These are phyloP conservation scores for Hydrangea macrophylla DNA, from an alignment of 148 eudicot species.

Conservation along the genomic window DNA sequence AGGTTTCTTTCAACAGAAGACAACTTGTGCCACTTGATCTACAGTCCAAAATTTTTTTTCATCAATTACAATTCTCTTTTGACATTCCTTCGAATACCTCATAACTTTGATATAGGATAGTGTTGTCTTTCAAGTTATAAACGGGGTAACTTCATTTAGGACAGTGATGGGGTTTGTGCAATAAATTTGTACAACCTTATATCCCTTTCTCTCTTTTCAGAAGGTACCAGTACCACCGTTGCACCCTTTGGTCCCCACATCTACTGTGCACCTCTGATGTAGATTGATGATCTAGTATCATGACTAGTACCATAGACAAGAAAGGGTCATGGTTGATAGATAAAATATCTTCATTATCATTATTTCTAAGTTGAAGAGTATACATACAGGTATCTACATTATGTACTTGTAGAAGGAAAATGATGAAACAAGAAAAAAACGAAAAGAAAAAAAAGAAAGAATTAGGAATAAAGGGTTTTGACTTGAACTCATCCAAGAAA, in stretches of 20 bases:
- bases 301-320: not conserved
- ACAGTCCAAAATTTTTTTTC: slow-evolving; percentile 3
- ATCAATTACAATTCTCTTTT: not conserved
- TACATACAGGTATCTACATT: slow-evolving; percentile 18
- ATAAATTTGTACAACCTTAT: not conserved
- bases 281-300: not conserved
- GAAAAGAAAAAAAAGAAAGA: slow-evolving; percentile 8
- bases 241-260: not conserved
- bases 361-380: slow-evolving; percentile 24
- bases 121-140: not conserved
- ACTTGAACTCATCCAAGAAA: slow-evolving; percentile 15
- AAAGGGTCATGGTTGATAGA: slow-evolving; percentile 6
- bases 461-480: slow-evolving; percentile 12
- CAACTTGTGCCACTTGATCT: slow-evolving; percentile 18
- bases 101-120: not conserved
- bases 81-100: not conserved
- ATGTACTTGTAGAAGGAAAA: slow-evolving; percentile 22
- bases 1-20: slow-evolving; percentile 13
- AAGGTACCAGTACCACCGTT: not conserved
- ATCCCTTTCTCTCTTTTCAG: not conserved
- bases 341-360: slow-evolving; percentile 19
- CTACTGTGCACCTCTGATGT: not conserved
- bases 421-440: slow-evolving; percentile 11
- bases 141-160: not conserved
- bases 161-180: too few relatives aligned